Evolutionary conservation across 371 early-diverging fungal species (phyloP).

Genomic region (Rhizopus stolonifer): DNA sequence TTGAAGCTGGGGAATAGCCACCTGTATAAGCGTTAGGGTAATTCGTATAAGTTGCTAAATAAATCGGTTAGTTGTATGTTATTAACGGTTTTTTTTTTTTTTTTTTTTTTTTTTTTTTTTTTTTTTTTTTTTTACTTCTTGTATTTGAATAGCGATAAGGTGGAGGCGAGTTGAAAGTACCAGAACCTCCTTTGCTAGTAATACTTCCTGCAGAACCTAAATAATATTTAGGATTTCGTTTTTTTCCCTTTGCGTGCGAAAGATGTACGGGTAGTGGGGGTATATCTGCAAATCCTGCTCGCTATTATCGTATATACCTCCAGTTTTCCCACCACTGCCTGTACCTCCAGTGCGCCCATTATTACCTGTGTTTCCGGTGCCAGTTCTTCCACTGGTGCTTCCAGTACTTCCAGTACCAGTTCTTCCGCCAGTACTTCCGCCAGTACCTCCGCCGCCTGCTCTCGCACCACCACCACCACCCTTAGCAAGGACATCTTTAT

Average conservation of each 20-base stretch:
- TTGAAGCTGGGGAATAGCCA: constrained; percentile 29
- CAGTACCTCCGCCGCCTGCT: constrained; percentile 3
- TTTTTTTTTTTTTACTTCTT: constrained; percentile 22
- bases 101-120: neutral
- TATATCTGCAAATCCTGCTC: no score
- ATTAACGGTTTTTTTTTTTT: no score
- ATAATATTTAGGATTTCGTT: neutral
- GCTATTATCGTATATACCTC: no score
- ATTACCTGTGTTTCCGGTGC: constrained; percentile 7
- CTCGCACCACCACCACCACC: constrained; percentile 7
- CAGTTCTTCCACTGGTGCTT: no score
- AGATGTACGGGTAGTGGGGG: no score
- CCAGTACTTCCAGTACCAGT: constrained; percentile 7
- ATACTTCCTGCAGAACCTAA: constrained; percentile 18
- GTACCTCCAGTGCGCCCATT: no score
- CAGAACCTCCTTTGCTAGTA: constrained; percentile 41
- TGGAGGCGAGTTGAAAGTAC: constrained; percentile 23
- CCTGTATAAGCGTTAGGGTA: constrained; percentile 40
- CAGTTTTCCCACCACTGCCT: no score
- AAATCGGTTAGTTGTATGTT: neutral
- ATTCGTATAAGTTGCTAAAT: constrained; percentile 31
- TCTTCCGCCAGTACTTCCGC: constrained; percentile 13
- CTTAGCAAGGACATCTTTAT: neutral
- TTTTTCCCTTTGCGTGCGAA: no score
- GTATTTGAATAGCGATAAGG: constrained; percentile 22